Base-by-base conservation (phyloP, 1,284 basidiomycete genomes). In the Pseudozyma pruni region DNA sequence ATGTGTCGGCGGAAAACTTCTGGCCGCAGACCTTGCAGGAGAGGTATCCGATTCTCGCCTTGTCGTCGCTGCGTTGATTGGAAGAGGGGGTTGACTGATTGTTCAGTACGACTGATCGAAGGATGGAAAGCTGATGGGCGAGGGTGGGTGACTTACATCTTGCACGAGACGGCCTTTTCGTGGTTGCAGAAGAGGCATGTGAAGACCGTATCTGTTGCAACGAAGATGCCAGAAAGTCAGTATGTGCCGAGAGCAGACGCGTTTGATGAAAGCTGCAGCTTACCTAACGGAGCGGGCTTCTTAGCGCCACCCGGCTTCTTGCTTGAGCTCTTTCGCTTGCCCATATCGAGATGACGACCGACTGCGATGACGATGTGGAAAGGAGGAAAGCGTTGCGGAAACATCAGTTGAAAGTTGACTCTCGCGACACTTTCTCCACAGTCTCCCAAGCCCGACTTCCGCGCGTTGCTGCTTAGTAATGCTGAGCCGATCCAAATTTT, bases 141-240 rank as follows among this genome's bases (percentile, higher is more conserved):
- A 35, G 2, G 11, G 42, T 22, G 17, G 4, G 5, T 32, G 2
- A 87, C 84, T 92, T 90, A 83, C 74, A 94, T 86, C 81, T 91
- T 88, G 52, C 93, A 91, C 11, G 89, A 90, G 51, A 94, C 91
- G 19, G 92, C 90, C 78, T 90, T 91, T 79, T 93, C 90, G 81
- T 94, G 92, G 84, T 93, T 89, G 83, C 92, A 94, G 83, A 93
- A 94, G n/a, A 94, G 85, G 82, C 84, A 84, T 17, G 81, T 81
- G 72, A 84, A 84, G 10, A 80, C 75, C 55, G 83, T 83, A 54
- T 83, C 83, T 73, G 75, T 42, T 17, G 11, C 13, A 49, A 17
- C 23, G 11, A n/a, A 56, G 5, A n/a, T n/a, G n/a, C n/a, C n/a
- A n/a, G n/a, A n/a, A n/a, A n/a, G n/a, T n/a, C n/a, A n/a, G n/a